Evolutionary conservation across 2,329 filamentous ascomycete genomes (phyloP), one percentile per base, ranked within the genome.

Genomic region (Clarireedia hainanense): DNA sequence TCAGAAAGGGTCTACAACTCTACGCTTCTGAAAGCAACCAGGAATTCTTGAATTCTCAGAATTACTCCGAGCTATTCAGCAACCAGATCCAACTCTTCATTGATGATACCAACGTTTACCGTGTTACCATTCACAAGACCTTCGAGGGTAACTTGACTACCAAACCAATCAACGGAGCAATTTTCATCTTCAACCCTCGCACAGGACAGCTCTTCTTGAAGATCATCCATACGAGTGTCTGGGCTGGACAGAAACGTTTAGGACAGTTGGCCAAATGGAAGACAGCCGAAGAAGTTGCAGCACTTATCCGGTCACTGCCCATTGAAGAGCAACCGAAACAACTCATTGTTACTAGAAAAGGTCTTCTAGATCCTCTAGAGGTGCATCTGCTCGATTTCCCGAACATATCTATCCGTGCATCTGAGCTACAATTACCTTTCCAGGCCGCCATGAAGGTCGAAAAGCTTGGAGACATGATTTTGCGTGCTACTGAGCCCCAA

Each of bases 361-460:
- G 94, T 82, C 80, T 99, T 50, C 76, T 99, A 50, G 94, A 99
- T 80, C 94, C 94, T 59, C 83, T 99, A 7, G 94, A 99, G 71
- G 94, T 99, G 15, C 95, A 99, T 69, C 73, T 99, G 68, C 85
- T 99, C 43, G 95, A 99, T 71, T 99, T 99, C 79, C 94, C 94
- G 54, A 99, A 99, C 71, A 99, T 99, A 63, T 96, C 94, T 2
- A 99, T 99, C 65, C 88, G 94, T 64, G 94, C 94, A 10, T 99
- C 94, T 0, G 94, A 99, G 73, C 75, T 99, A 64, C 94, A 99
- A 72, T 78, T 99, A 61, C 94, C 94, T 1, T 99, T 99, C 88
- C 95, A 99, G 73, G 94, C 94, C 55, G 95, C 95, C 0, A 99
- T 99, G 92, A 99, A 99, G 79, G 91, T 99, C 2, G 94, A 99